Evolutionary conservation across 2,329 filamentous ascomycete species (phyloP).

Genomic region (Diaporthe sp.): DNA sequence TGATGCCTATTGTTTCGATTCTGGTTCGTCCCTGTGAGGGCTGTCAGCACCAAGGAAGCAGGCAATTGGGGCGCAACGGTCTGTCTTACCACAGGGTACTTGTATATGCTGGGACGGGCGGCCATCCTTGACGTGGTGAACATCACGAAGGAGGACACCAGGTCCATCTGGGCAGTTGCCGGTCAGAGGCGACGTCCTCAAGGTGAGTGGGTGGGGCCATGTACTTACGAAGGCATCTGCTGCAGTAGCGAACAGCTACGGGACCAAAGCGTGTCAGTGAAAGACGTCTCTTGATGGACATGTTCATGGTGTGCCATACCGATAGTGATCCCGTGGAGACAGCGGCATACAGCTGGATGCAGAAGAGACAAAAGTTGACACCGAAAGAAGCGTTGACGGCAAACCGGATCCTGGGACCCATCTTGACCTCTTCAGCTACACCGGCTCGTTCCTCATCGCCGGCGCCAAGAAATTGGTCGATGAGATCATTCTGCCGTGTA

Average conservation of each 20-base stretch:
- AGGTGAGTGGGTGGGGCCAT: background rate
- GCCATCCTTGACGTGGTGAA: constrained; percentile 71
- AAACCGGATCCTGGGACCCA: constrained; percentile 65
- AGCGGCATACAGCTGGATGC: constrained; percentile 71
- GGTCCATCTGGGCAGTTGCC: constrained; percentile 63
- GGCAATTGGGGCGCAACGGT: constrained; percentile 35
- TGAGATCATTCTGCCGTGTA: constrained; percentile 61
- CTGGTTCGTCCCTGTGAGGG: constrained; percentile 64
- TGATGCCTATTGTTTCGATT: constrained; percentile 75
- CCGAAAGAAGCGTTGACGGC: constrained; percentile 65
- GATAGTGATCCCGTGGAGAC: constrained; percentile 71
- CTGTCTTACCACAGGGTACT: constrained; percentile 65
- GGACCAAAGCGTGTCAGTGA: constrained; percentile 16
- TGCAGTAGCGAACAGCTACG: constrained; percentile 71
- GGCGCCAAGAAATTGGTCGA: constrained; percentile 67
- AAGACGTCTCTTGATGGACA: background rate
- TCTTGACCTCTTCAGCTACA: constrained; percentile 63
- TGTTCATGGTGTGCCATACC: constrained; percentile 37
- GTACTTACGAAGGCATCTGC: constrained; percentile 70
- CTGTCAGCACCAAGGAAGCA: constrained; percentile 45
- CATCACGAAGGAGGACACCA: constrained; percentile 75
- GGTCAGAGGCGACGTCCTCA: constrained; percentile 37
- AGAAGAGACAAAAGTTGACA: constrained; percentile 67
- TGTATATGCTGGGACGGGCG: constrained; percentile 70
- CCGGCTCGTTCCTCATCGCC: constrained; percentile 67